Percentiles rank a stretch among this genome's conserved stretches.
Conservation (phyloP, 352 stramenopile species). For the Phytopythium cucurbitacearum region DNA sequence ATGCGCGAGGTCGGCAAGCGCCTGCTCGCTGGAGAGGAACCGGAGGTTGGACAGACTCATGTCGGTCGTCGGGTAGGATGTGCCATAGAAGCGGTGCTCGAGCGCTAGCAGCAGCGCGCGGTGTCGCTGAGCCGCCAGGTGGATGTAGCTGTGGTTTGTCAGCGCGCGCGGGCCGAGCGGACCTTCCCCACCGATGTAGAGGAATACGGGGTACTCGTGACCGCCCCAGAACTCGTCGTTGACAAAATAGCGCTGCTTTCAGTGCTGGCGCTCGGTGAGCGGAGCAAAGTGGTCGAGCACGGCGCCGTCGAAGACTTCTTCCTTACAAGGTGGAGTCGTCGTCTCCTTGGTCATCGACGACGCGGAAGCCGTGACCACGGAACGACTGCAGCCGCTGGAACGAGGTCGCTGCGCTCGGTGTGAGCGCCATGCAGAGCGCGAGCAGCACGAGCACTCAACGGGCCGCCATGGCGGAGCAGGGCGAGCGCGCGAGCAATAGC, state of each 20-base stretch:
- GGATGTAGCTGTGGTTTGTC: constrained; percentile 73
- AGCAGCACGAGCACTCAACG: background rate
- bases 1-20: constrained; percentile 89
- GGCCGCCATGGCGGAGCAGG: background rate
- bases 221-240: constrained; percentile 86
- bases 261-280: constrained; percentile 51
- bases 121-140: constrained; percentile 73
- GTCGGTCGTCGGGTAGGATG: constrained; percentile 84
- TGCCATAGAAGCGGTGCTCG: constrained; percentile 96
- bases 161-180: constrained; percentile 51
- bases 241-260: constrained; percentile 89
- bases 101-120: constrained; percentile 83
- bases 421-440: background rate
- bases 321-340: constrained; percentile 26
- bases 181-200: constrained; percentile 85
- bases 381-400: constrained; percentile 61
- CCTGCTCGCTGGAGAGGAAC: constrained; percentile 88
- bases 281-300: constrained; percentile 72
- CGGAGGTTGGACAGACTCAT: constrained; percentile 78
- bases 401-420: constrained; percentile 20
- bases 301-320: constrained; percentile 55
- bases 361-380: constrained; percentile 59
- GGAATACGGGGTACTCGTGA: constrained; percentile 80
- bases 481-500: too few relatives aligned
- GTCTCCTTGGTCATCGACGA: constrained; percentile 30